Base-by-base conservation (phyloP, 306 rosid genomes). In the Rosa lucieae region DNA sequence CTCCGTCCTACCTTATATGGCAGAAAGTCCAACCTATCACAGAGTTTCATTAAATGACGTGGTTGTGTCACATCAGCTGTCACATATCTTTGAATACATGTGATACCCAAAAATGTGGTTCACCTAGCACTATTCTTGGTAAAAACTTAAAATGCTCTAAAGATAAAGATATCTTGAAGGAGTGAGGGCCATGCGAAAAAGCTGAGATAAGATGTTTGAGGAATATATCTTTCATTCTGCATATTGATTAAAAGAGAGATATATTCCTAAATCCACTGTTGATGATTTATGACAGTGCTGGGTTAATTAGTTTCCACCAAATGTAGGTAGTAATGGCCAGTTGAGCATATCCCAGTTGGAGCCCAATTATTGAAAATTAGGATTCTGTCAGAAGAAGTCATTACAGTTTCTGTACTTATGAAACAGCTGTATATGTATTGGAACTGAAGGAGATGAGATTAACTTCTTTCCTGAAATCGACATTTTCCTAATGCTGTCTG, bases 361-460 rank as follows among this genome's bases (percentile, higher is more conserved):
- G 43, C 43, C 37, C 73, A 44, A 42, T 43, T n/a, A 43, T 42
- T 69, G 20, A 23, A 69, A 46, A 69, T 69, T 20, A 69, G 53
- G 73, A 69, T 69, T 69, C 29, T 69, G 52, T 67, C 37, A n/a
- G 53, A n/a, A 67, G 73, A 43, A 69, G 73, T 69, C 43, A 69
- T 8, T n/a, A 42, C 53, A 43, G 73, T 69, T 69, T 43, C 52
- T 69, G 73, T 69, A 43, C 53, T 69, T 10, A 43, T 69, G 73
- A 10, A 69, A 69, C 37, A 69, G 73, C 53, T 69, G 35, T 67
- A 15, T 6, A 18, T 40, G n/a, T 8, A 67, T 40, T 67, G 48
- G 26, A 39, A 40, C 1, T 5, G 44, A 26, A 59, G 18, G 17
- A 23, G 39, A 61, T 26, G 39, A 61, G 67, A 61, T 61, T 26